These are phyloP conservation scores for Primulina tabacum DNA, from an alignment of 257 asterid genomes.

Conservation along the genomic window DNA sequence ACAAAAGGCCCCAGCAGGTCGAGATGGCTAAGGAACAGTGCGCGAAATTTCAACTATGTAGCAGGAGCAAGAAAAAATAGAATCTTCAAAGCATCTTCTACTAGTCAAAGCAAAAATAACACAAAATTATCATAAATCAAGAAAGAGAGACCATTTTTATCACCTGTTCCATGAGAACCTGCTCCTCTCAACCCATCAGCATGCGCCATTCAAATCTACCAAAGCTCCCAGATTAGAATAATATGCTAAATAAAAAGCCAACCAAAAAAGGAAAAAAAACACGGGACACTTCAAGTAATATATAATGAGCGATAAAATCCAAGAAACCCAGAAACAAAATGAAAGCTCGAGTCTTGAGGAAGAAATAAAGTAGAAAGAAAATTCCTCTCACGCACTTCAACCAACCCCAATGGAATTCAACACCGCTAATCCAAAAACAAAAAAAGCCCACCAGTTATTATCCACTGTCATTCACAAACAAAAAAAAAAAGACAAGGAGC, in stretches of 20 bases:
- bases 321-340: conserved; percentile 8
- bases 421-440: conserved; percentile 32
- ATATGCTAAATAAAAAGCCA: not conserved
- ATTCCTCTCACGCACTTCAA: conserved; percentile 38
- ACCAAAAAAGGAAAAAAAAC: not conserved
- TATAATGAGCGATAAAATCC: not conserved
- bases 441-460: conserved; percentile 34
- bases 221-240: conserved; percentile 21
- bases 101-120: not conserved
- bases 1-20: not conserved
- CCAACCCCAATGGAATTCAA: conserved; percentile 42
- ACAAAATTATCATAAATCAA: conserved; percentile 20
- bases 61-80: not conserved
- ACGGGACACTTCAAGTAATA: conserved; percentile 15
- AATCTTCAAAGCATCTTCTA: not conserved
- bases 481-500: conserved; percentile 2
- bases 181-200: conserved; percentile 39
- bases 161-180: conserved; percentile 45
- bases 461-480: conserved; percentile 37
- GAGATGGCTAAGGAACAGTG: not conserved
- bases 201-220: conserved; percentile 41
- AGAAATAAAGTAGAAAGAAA: conserved; percentile 21
- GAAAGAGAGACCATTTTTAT: conserved; percentile 20
- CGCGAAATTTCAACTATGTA: not conserved
- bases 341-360: conserved; percentile 30